These are phyloP conservation scores for Sordaria brevicollis DNA, from an alignment of 495 filamentous ascomycete genomes.

Conservation along the genomic window DNA sequence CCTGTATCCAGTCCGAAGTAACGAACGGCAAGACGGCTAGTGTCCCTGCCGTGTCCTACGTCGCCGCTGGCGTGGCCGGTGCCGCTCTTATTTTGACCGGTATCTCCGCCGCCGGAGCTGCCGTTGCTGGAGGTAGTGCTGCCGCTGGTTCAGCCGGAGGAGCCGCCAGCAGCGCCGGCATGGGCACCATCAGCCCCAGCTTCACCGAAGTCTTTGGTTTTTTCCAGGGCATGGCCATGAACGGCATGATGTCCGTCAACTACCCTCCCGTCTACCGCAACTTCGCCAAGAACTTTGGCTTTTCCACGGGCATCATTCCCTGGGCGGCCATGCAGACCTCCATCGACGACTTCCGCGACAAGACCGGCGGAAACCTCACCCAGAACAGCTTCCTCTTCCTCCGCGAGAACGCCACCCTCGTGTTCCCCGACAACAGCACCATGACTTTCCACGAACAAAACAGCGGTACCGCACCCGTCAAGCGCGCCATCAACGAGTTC, in stretches of 20 bases:
- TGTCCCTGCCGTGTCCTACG: slow-evolving; percentile 69
- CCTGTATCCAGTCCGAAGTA: slow-evolving; percentile 74
- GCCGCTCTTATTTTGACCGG: slow-evolving; percentile 69
- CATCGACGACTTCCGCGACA: slow-evolving; percentile 74
- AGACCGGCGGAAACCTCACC: slow-evolving; percentile 81
- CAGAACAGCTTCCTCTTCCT: slow-evolving; percentile 67
- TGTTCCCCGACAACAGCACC: slow-evolving; percentile 44
- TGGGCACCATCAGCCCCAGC: slow-evolving; percentile 62
- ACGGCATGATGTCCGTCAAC: slow-evolving; percentile 86
- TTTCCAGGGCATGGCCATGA: slow-evolving; percentile 90
- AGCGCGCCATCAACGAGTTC: slow-evolving; percentile 44
- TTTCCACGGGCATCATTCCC: slow-evolving; percentile 74
- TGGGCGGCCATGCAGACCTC: slow-evolving; percentile 70
- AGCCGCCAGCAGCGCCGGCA: slow-evolving; percentile 46
- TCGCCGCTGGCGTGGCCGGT: slow-evolving; percentile 79
- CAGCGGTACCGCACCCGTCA: slow-evolving; percentile 26
- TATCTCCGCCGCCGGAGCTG: slow-evolving; percentile 57
- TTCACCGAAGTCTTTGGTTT: slow-evolving; percentile 80
- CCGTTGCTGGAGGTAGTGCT: slow-evolving; percentile 34
- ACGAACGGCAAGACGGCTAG: slow-evolving; percentile 75
- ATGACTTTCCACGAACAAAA: slow-evolving; percentile 20
- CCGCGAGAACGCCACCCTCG: slow-evolving; percentile 53
- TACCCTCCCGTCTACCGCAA: slow-evolving; percentile 79
- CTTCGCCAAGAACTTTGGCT: slow-evolving; percentile 88
- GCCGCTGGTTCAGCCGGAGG: slow-evolving; percentile 18